Base-by-base conservation (phyloP, 352 stramenopile genomes). In the Pythium phragmiticola region DNA sequence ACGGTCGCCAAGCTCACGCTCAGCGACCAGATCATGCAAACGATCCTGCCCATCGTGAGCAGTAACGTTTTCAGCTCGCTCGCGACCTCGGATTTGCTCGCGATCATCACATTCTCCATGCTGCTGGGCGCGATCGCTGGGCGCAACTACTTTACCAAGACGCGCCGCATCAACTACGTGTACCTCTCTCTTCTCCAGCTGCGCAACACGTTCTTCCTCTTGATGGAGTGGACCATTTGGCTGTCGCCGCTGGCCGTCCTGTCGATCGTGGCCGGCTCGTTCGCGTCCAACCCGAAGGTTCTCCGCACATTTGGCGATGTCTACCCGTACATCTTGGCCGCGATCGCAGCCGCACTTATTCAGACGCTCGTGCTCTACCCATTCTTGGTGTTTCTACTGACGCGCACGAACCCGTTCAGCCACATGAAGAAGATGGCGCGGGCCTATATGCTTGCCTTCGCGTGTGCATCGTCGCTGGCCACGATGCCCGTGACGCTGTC, bases 61-160 rank as follows among this genome's bases (percentile, higher is more conserved):
- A 60, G 73, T 39, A 94, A 94, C 73, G 82, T 94, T 21, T 76
- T 90, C 43, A 34, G 30, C 0, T 76, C 79, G 5, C 56, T 93
- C 17, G 57, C 69, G 33, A 76, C 83, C 14, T 67, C 70, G 7
- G 68, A 88, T 37, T 33, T 90, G 30, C 50, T 90, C 8, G 74
- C 76, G 1, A 77, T 88, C 51, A 88, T 89, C 54, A 77, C 75
- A 5, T 91, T 91, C 50, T 75, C 82, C 30, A 87, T 89, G 72
- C 70, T 80, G 4, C 53, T 93, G 8, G 84, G 82, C 7, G 74
- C 77, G 0, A 69, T 89, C 28, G 78, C 82, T 1, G 82, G 79
- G 0, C 76, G 76, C 39, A 79, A 66, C 46, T 89, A 79, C 59
- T 87, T 88, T 41, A 78, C 69, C 50, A 86, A 81, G 58, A 82